These are phyloP conservation scores for Amaranthus tricolor DNA, from an alignment of 179 eudicot species.

Conservation along the genomic window DNA sequence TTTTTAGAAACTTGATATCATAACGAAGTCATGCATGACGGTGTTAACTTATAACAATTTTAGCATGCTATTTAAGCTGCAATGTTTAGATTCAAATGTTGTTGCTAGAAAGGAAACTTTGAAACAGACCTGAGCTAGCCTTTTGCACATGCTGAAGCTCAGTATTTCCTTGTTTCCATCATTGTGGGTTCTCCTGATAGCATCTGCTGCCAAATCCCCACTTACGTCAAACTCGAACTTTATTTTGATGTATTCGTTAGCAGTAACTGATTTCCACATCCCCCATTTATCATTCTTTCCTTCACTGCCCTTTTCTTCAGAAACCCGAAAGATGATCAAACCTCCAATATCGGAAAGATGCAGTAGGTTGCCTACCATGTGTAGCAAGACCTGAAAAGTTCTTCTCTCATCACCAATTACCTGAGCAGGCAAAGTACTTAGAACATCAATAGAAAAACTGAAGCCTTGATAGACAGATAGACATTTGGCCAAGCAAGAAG, in stretches of 20 bases:
- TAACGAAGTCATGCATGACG: no score
- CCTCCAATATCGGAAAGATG: constrained; percentile 28
- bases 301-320: constrained; percentile 34
- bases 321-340: constrained; percentile 35
- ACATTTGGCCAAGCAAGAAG: constrained; percentile 44
- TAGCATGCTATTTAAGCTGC: no score
- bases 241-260: constrained; percentile 29
- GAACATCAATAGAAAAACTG: constrained; percentile 37
- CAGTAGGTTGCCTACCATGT: constrained; percentile 44
- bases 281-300: constrained; percentile 42
- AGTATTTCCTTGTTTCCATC: constrained; percentile 39
- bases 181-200: constrained; percentile 24
- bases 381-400: constrained; percentile 43
- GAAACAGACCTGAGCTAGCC: constrained; percentile 43
- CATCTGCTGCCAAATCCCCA: constrained; percentile 25
- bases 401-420: constrained; percentile 45
- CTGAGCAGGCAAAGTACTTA: constrained; percentile 36
- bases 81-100: no score
- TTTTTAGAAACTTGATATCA: no score
- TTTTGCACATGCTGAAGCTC: constrained; percentile 49
- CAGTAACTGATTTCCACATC: constrained; percentile 33
- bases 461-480: constrained; percentile 40
- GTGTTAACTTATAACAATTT: no score
- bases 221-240: constrained; percentile 45
- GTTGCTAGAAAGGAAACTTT: neutral